Conservation (phyloP, 2,329 filamentous ascomycete species). For the Juglanconis juglandina region DNA sequence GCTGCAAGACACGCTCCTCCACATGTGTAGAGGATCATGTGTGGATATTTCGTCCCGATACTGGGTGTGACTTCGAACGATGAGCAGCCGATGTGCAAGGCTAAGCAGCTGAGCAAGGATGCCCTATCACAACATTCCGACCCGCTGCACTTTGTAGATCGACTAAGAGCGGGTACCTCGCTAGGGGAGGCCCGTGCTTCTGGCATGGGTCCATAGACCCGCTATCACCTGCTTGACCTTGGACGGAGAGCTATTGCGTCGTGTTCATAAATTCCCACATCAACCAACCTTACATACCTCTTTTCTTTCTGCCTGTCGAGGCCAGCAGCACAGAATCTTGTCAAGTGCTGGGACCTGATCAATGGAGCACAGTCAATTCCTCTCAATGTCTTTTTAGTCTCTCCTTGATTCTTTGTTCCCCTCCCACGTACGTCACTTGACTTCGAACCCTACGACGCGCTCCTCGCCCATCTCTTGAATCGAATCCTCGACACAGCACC, state of each 20-base stretch:
- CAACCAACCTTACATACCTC: not conserved
- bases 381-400: not conserved
- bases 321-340: not conserved
- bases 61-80: not conserved
- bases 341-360: not conserved
- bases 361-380: slow-evolving; percentile 4
- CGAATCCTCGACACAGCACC: not conserved
- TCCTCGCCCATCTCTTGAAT: too few relatives aligned
- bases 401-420: not conserved
- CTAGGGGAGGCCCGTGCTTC: slow-evolving; percentile 5
- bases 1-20: slow-evolving; percentile 1
- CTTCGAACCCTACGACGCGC: not conserved
- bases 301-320: not conserved
- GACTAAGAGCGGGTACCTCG: not conserved
- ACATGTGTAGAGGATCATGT: not conserved
- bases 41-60: not conserved
- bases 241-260: not conserved
- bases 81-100: not conserved
- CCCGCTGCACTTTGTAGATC: not conserved
- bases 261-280: not conserved
- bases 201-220: not conserved
- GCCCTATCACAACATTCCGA: not conserved
- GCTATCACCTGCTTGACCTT: slow-evolving; percentile 5
- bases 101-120: not conserved
- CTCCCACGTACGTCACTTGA: too few relatives aligned